Evolutionary conservation across 306 rosid species (phyloP).

Genomic region (Oemleria cerasiformis): DNA sequence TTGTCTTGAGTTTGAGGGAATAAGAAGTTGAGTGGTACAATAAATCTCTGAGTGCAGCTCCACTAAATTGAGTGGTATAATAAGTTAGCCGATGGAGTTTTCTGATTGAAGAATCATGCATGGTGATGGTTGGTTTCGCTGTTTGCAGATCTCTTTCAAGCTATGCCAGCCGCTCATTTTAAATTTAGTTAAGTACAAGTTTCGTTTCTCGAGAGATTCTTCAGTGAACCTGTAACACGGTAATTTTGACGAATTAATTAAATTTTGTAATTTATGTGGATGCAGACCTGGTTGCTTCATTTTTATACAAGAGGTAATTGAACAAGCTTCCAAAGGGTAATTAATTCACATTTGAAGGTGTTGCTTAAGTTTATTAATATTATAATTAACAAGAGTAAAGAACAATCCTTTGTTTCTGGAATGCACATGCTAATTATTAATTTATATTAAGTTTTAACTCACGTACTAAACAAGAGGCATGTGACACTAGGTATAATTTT

Average conservation of each 20-base stretch:
- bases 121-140: constrained; percentile 17
- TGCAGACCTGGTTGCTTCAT: not conserved
- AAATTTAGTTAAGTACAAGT: not conserved
- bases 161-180: constrained; percentile 12
- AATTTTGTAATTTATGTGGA: not conserved
- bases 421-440: constrained; percentile 13
- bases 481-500: constrained; percentile 11
- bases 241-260: too few species aligned
- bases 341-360: not conserved
- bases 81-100: constrained; percentile 21
- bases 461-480: not conserved
- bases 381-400: not conserved
- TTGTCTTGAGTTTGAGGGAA: too few species aligned
- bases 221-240: too few species aligned
- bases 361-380: not conserved
- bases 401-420: not conserved
- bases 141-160: not conserved
- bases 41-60: not conserved
- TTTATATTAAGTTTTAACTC: not conserved
- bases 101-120: constrained; percentile 31
- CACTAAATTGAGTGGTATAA: not conserved
- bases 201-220: too few species aligned
- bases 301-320: constrained; percentile 6
- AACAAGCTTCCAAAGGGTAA: constrained; percentile 8
- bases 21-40: too few species aligned